These are phyloP conservation scores for Telopea speciosissima DNA, from an alignment of 177 flowering plant genomes.

Conservation along the genomic window DNA sequence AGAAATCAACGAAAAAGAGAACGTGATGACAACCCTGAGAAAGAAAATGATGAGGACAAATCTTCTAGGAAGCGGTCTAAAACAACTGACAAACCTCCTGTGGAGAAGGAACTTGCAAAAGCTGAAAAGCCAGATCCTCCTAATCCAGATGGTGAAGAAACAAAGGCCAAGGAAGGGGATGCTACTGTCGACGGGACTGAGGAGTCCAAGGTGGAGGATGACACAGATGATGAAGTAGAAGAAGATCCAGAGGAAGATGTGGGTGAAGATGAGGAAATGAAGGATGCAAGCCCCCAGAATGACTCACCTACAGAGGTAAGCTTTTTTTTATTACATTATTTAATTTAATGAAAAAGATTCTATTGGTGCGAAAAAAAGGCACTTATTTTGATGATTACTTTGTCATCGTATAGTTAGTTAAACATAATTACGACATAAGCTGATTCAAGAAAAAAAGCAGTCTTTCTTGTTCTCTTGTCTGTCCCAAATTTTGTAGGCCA, in stretches of 20 bases:
- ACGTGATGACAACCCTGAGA: slow-evolving; percentile 42
- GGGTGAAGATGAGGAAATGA: slow-evolving; percentile 63
- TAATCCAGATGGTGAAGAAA: slow-evolving; percentile 18
- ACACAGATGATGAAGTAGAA: slow-evolving; percentile 11
- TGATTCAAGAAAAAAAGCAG: no score
- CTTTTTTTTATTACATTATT: neutral
- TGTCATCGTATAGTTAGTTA: no score
- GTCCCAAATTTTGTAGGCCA: no score
- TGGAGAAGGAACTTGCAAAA: slow-evolving; percentile 23
- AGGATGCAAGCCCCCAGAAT: slow-evolving; percentile 30
- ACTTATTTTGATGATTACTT: no score
- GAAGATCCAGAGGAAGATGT: slow-evolving; percentile 71
- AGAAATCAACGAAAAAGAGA: slow-evolving; percentile 68
- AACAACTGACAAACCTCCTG: slow-evolving; percentile 28
- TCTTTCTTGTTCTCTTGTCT: no score
- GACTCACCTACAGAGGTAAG: slow-evolving; percentile 43
- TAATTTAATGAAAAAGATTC: neutral
- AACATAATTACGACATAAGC: no score
- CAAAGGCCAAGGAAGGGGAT: slow-evolving; percentile 22
- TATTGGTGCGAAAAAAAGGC: neutral
- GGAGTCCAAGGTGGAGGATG: slow-evolving; percentile 22
- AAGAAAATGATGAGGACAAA: slow-evolving; percentile 28
- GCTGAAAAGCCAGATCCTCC: slow-evolving; percentile 16
- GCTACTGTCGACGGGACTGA: slow-evolving; percentile 14
- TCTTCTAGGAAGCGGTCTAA: slow-evolving; percentile 47